Base-by-base conservation (phyloP, 306 rosid genomes). In the Fragaria iinumae region DNA sequence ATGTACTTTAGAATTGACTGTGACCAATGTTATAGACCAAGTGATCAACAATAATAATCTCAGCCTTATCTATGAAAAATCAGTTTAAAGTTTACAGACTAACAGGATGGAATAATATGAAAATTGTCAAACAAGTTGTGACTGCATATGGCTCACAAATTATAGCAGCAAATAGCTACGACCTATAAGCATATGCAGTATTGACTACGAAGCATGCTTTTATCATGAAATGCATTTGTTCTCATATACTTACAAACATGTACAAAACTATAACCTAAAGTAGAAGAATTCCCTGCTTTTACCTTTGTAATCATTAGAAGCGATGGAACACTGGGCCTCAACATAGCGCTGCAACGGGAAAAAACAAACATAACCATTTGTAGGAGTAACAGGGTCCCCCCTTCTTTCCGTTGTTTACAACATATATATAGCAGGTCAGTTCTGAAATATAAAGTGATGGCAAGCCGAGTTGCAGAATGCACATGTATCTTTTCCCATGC, bases 291-390 rank as follows among this genome's bases (percentile, higher is more conserved):
- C 36, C 14, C 13, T 53, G 21, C 29, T n/a, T 76, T 85, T 85
- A 96, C 99, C 99, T 88, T 88, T 96, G 81, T 92, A 96, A 84
- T 92, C 97, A 79, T 96, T 96, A 76, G 93, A 86, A 71, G 97
- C 93, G 63, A 96, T 76, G 79, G 90, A 91, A 82, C 99, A 96
- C 68, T 92, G 99, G 82, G 98, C 98, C 87, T 96, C 99, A 72
- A 92, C 96, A 77, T 96, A 96, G 36, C 99, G 93, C 99, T 96
- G 87, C 87, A 86, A 56, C 53, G 23, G 86, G 20, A 27, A 44
- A 17, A 10, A 53, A 32, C 5, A 64, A 59, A 36, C 49, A 50
- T 27, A 47, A 72, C 45, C 56, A 67, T 47, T 5, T 74, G 38
- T 23, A 45, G 75, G 11, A 65, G 34, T 60, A 29, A 64, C 29